Base-by-base conservation (phyloP, 2,329 filamentous ascomycete genomes). In the Karstenula rhodostoma region DNA sequence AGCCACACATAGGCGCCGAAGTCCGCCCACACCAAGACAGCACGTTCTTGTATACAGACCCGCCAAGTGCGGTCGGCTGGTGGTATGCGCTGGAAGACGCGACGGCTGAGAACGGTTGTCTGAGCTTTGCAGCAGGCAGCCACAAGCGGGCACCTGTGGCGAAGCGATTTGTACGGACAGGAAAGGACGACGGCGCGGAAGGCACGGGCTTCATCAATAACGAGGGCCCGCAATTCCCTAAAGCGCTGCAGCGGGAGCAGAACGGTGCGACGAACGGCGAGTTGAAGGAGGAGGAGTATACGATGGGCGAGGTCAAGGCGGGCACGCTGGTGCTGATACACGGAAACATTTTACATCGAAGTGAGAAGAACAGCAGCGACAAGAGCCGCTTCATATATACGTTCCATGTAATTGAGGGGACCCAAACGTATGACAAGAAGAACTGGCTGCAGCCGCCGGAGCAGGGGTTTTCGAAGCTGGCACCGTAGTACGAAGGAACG, bases 11-110 rank as follows among this genome's bases (percentile, higher is more conserved):
- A 56, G 95, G 95, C 29, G 94, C 92, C 23, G 91, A 91, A 1
- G 95, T 98, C 46, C 93, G 91, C 0, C 88, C 93, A 23, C 95
- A 99, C 77, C 94, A 97, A 80, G 94, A 98, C 78, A 92, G 87
- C 66, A 94, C 93, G 0, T 99, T 98, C 69, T 70, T 99, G 63
- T 98, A 96, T 77, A 98, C 95, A 1, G 83, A 93, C 66, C 90
- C 92, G 40, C 94, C 94, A 0, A 91, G 87, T 42, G 95, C 95
- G 0, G 91, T 98, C 2, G 95, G 95, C 0, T 98, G 94, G 81
- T 99, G 95, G 95, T 96, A 97, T 78, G 95, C 95, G 13, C 85
- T 99, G 42, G 94, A 99, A 81, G 94, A 98, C 78, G 92, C 93
- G 23, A 94, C 91, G 8, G 82, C 84, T 0, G 88, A 90, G 75